A percentile compares a stretch with the other conserved stretches of the same genome.
phyloP scores from a whole-genome alignment of 2,329 filamentous ascomycete species.

The Penicillium sp. region DNA sequence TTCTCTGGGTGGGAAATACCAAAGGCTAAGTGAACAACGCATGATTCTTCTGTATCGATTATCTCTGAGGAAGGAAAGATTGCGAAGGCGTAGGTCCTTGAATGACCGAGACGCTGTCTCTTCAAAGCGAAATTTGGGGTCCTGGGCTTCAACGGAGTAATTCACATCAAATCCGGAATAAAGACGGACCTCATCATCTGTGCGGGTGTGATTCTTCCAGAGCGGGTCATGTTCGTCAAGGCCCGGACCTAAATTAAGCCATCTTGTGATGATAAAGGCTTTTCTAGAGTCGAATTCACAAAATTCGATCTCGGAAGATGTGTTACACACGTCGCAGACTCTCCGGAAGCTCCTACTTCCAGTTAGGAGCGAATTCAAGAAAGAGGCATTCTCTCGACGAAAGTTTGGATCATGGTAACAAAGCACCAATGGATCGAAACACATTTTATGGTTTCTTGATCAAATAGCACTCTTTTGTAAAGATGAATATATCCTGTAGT shows the following conservation, averaged over 20 bases:
- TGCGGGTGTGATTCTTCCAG: not conserved
- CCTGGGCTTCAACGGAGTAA: no score
- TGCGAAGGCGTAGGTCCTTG: not conserved
- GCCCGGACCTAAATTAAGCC: not conserved
- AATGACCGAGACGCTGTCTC: not conserved
- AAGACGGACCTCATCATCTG: not conserved
- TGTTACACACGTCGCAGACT: not conserved
- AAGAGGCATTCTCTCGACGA: no score
- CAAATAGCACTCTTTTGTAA: no score
- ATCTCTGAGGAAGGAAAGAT: not conserved
- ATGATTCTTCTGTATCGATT: no score
- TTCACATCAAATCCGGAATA: no score
- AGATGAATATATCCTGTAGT: no score
- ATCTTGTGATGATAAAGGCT: not conserved
- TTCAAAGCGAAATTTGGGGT: not conserved
- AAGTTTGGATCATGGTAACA: no score
- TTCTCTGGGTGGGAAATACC: no score
- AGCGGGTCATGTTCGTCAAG: not conserved
- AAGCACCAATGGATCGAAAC: no score
- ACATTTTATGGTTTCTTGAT: no score
- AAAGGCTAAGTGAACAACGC: no score
- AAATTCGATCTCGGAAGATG: not conserved
- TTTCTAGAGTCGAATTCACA: not conserved
- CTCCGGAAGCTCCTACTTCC: not conserved
- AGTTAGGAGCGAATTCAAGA: no score